Evolutionary conservation across 192 early-diverging fungal species (phyloP), one percentile per base, ranked within the genome.

Genomic region (Lunasporangiospora selenospora): DNA sequence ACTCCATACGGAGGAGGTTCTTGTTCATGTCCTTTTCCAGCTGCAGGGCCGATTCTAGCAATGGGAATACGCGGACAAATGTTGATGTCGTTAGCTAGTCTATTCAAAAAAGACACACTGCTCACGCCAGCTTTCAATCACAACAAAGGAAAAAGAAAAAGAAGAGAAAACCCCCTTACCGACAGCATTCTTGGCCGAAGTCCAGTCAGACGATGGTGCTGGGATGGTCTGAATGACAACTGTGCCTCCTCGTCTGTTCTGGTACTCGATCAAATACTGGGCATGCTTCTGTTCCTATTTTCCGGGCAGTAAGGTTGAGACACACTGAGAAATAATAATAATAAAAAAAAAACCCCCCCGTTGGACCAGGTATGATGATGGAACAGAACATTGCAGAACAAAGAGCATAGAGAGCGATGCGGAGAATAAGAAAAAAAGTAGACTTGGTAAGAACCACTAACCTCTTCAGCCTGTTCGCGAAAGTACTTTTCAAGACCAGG

Each of bases 11-110:
- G 38, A 82, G 56, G 2, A 84, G 49, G 11, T 73, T 76, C 51
- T 80, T 84, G 58, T 82, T 84, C 46, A 84, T 80, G 59, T 82
- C 81, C 75, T 81, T 82, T 45, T 84, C 82, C 26, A 84, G 41
- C 36, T 82, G 75, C 23, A 84, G 55, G 31, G 78, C 78, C 31
- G 78, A 79, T 67, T 84, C 82, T 49, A 82, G 44, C 33, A 19
- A 10, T 1, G 16, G n/a, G 1, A 24, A 40, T 5, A n/a, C n/a
- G n/a, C n/a, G n/a, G n/a, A n/a, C n/a, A n/a, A n/a, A n/a, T n/a
- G n/a, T n/a, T n/a, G n/a, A n/a, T n/a, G n/a, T n/a, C n/a, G n/a
- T 40, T 38, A 15, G 26, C 40, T 40, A 27, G 36, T 7, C 13
- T 36, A 23, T 36, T 31, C 29, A 19, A 21, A n/a, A 36, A 36